Evolutionary conservation across 1,139 yeast genomes (phyloP).

Genomic region (Kodamaea ohmeri): DNA sequence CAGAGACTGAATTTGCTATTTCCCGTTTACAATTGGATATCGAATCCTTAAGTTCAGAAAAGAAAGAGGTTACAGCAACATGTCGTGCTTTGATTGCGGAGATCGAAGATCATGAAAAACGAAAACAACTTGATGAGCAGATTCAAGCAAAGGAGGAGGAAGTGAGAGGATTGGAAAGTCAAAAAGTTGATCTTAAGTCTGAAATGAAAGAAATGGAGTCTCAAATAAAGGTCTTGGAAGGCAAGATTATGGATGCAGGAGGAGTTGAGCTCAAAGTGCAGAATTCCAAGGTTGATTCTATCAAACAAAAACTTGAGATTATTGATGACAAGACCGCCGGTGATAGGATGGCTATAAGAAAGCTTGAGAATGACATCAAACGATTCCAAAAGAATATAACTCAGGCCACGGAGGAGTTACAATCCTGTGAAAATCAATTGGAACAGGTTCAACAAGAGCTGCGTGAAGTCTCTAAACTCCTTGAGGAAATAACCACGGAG

Average conservation of each 20-base stretch:
- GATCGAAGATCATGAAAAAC: conserved; percentile 26
- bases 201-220: conserved; percentile 60
- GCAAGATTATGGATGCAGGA: conserved; percentile 84
- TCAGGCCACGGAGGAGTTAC: conserved; percentile 39
- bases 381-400: conserved; percentile 50
- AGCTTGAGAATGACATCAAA: conserved; percentile 63
- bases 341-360: conserved; percentile 59
- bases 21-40: conserved; percentile 65
- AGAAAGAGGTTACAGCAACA: conserved; percentile 38
- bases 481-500: conserved; percentile 31
- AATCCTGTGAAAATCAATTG: conserved; percentile 29
- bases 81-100: conserved; percentile 40
- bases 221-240: conserved; percentile 61
- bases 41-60: conserved; percentile 51
- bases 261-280: conserved; percentile 83
- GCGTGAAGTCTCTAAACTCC: conserved; percentile 34
- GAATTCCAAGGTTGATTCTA: conserved; percentile 76
- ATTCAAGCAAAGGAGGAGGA: conserved; percentile 37
- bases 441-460: conserved; percentile 27
- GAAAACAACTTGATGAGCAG: conserved; percentile 31
- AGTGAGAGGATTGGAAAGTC: conserved; percentile 33
- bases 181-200: conserved; percentile 44
- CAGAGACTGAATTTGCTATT: conserved; percentile 64
- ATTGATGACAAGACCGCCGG: conserved; percentile 57
- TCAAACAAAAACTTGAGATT: conserved; percentile 65